A percentile compares a stretch with the other conserved stretches of the same genome.
Evolutionary conservation across 306 rosid species (phyloP).

Genomic region (Quercus cerris): DNA sequence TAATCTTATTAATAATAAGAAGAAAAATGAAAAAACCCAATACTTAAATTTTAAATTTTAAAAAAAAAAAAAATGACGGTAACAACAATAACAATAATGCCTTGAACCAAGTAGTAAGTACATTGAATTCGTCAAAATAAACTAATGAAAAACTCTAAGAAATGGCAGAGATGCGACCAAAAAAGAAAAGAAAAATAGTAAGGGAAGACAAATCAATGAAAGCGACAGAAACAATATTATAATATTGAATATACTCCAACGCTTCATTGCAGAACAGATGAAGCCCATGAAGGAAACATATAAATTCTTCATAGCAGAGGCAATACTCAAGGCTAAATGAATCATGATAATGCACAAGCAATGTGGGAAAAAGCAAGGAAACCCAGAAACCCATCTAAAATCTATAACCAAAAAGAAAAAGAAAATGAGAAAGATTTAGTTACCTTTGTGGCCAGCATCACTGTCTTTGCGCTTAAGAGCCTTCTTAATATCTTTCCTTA

Average conservation of each 20-base stretch:
- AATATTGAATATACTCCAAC: background rate
- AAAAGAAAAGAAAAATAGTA: background rate
- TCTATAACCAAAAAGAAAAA: background rate
- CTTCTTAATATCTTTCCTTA: conserved; percentile 69
- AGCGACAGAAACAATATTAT: background rate
- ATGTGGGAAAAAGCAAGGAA: background rate
- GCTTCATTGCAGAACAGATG: conserved; percentile 6
- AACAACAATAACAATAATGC: too few relatives aligned
- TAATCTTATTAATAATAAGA: too few relatives aligned
- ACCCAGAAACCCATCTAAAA: background rate
- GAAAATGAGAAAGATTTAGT: background rate
- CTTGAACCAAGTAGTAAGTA: background rate
- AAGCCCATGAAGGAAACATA: background rate
- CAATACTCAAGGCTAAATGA: background rate
- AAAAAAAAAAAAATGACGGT: too few relatives aligned
- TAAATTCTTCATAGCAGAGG: background rate
- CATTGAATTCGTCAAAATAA: background rate
- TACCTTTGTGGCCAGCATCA: conserved; percentile 94
- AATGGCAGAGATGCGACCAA: background rate
- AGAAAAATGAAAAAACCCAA: too few relatives aligned
- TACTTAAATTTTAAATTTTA: too few relatives aligned
- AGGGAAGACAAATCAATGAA: background rate
- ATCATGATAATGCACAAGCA: too few relatives aligned
- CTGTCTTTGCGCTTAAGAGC: conserved; percentile 95
- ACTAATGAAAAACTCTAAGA: background rate